Base-by-base conservation (phyloP, 1,139 yeast species). In the Hemisphaericaspora lyxosophila region DNA sequence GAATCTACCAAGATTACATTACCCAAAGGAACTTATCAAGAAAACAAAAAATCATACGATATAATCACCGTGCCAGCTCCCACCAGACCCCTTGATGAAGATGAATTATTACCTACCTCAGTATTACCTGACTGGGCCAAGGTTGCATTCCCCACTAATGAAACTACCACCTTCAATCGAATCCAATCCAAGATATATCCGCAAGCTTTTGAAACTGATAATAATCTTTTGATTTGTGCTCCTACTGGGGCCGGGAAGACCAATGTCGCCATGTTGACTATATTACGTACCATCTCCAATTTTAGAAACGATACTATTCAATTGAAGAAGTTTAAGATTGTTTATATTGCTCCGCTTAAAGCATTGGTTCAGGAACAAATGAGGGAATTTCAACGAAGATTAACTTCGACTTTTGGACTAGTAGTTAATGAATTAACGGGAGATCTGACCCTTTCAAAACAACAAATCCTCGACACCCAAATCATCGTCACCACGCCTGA, bases 171-270 rank as follows among this genome's bases (percentile, higher is more conserved):
- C 1, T 73, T 94, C 47, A 94, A 94, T 56, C 67, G 86, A 34
- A 79, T 92, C 16, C 99, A 94, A 60, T 85, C 96, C 2, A 78
- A 76, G 47, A 89, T 90, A 0, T 88, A 66, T 49, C 94, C 95
- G 1, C 60, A 67, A 26, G 97, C 95, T 0, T 87, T 90, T 50
- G 59, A 73, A 7, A 62, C 76, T 1, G 94, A 86, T 52, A 75
- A 75, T 13, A 92, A 90, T 50, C 57, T 92, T 34, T 66, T 92
- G 15, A 67, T 92, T 49, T 90, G 97, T 73, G 97, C 98, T 0
- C 98, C 98, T 3, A 92, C 98, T 0, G 98, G 98, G 63, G 97
- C 97, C 3, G 98, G 98, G 66, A 92, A 92, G 58, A 92, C 98
- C 11, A 92, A 92, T 59, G 95, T 90, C 24, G 98, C 98, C 0